Percentiles rank a stretch among this genome's conserved stretches.
Conservation (phyloP, 78 protist species). For the Dictyostelium intermedium region DNA sequence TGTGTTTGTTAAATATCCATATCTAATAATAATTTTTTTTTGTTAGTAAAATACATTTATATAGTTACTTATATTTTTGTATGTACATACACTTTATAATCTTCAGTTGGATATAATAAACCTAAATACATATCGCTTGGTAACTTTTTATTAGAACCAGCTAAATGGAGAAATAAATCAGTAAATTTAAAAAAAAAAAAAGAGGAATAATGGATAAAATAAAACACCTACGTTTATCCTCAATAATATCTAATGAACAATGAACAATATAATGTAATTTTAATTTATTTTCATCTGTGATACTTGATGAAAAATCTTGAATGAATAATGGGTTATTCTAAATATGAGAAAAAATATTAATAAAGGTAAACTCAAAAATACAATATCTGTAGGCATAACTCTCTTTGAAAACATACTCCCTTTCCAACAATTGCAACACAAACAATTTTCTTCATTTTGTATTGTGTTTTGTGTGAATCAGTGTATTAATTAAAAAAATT, state of each 20-base stretch:
- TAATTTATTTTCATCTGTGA: slow-evolving; percentile 58
- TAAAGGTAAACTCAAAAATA: neutral
- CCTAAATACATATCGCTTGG: slow-evolving; percentile 72
- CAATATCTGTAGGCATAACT: neutral
- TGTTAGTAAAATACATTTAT: no score
- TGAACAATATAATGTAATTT: slow-evolving; percentile 75
- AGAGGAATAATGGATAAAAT: neutral
- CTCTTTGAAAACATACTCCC: neutral
- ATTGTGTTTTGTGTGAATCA: no score
- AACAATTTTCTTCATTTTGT: slow-evolving; percentile 45
- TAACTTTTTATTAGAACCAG: slow-evolving; percentile 36
- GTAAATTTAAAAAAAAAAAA: neutral
- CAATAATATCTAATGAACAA: slow-evolving; percentile 73
- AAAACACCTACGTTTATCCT: slow-evolving; percentile 57
- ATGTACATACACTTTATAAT: slow-evolving; percentile 56
- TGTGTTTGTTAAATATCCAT: slow-evolving; percentile 68
- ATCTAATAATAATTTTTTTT: neutral
- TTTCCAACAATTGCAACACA: slow-evolving; percentile 75
- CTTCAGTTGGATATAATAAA: slow-evolving; percentile 74
- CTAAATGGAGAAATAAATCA: neutral
- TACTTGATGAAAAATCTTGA: slow-evolving; percentile 60
- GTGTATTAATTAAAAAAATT: neutral
- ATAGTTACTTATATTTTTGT: no score
- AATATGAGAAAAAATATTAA: neutral
- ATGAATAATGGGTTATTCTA: slow-evolving; percentile 69